phyloP scores from a whole-genome alignment of 495 filamentous ascomycete genomes.

The Neurospora sp. region DNA sequence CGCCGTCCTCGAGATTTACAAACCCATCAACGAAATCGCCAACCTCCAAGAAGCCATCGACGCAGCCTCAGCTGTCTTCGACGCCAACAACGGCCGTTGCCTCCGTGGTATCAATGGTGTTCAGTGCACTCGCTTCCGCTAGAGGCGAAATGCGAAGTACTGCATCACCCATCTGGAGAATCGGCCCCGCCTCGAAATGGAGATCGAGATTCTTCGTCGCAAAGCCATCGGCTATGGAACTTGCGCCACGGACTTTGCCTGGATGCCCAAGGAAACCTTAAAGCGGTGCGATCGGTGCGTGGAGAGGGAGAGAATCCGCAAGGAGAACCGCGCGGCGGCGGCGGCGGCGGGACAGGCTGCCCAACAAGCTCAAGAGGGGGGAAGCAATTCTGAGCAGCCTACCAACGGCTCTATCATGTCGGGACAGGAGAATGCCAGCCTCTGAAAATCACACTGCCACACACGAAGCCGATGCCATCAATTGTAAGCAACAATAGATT shows the following conservation, averaged over 20 bases:
- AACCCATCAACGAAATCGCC: not conserved
- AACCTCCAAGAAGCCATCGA: not conserved
- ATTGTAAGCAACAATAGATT: not conserved
- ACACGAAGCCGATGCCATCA: not conserved
- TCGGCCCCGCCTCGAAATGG: not conserved
- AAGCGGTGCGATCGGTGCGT: not conserved
- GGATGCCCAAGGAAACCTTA: not conserved
- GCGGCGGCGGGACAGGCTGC: not conserved
- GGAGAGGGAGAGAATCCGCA: not conserved
- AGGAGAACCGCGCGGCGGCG: not conserved
- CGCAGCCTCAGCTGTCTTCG: not conserved
- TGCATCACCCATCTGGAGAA: not conserved
- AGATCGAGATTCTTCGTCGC: not conserved
- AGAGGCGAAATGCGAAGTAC: not conserved
- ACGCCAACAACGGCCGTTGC: not conserved
- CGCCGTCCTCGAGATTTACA: not conserved
- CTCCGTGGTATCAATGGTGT: not conserved
- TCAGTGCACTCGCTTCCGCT: not conserved
- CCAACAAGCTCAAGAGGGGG: not conserved
- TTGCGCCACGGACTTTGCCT: not conserved
- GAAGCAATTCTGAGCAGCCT: not conserved
- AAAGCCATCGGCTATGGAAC: not conserved
- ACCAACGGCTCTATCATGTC: not conserved
- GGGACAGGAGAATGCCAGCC: not conserved
- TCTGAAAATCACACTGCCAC: not conserved